phyloP scores from a whole-genome alignment of 2,329 filamentous ascomycete species.

The Ophiostoma sp. region DNA sequence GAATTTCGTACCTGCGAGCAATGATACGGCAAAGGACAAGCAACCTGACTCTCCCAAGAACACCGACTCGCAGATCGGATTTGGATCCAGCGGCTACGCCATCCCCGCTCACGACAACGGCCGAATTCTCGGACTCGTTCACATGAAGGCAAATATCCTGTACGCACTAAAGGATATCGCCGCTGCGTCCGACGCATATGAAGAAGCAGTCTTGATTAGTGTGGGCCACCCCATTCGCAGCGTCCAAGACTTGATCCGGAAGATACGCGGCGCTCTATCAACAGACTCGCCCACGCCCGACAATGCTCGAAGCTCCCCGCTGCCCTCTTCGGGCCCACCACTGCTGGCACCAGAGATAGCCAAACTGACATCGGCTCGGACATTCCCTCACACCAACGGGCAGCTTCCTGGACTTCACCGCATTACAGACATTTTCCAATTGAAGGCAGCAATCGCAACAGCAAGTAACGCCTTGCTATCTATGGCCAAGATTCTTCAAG shows the following conservation, averaged over 20 bases:
- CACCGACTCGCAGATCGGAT: conserved; percentile 44
- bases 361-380: conserved; percentile 71
- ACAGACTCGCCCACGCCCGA: conserved; percentile 35
- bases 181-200: conserved; percentile 80
- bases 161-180: conserved; percentile 81
- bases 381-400: conserved; percentile 67
- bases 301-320: conserved; percentile 21
- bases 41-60: not conserved
- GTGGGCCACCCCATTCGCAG: conserved; percentile 64
- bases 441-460: conserved; percentile 78
- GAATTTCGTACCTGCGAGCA: not conserved
- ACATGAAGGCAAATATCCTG: conserved; percentile 98
- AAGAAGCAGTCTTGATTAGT: conserved; percentile 88
- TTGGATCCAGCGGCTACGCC: conserved; percentile 75
- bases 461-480: conserved; percentile 95
- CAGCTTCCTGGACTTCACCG: conserved; percentile 74
- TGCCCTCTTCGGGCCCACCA: conserved; percentile 53
- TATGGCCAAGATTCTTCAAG: conserved; percentile 94
- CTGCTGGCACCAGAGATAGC: conserved; percentile 79
- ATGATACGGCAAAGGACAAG: not conserved
- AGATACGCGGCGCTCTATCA: conserved; percentile 67
- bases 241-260: conserved; percentile 72
- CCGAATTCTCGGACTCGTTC: conserved; percentile 84
- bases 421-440: conserved; percentile 64
- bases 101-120: conserved; percentile 86